Conservation (phyloP, 164 flowering plant genomes). For the Platanus orientalis region DNA sequence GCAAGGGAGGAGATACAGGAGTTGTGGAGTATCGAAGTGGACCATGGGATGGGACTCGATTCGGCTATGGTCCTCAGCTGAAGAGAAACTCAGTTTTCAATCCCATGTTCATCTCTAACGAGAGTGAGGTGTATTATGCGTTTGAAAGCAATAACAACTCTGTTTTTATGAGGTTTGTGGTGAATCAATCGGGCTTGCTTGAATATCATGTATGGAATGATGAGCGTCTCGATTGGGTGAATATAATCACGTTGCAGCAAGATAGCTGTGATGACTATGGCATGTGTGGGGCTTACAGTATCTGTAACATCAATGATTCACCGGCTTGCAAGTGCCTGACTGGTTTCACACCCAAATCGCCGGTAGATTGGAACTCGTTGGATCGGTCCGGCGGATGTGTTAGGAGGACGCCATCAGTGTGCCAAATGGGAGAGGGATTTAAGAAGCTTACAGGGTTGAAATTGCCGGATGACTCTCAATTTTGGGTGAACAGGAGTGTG, state of each 20-base stretch:
- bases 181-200: conserved; percentile 9
- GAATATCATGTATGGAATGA: conserved; percentile 11
- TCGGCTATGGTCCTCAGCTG: conserved; percentile 17
- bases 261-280: conserved; percentile 10
- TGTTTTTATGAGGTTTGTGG: conserved; percentile 5
- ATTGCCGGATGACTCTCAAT: too few species aligned
- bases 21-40: conserved; percentile 13
- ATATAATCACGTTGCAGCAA: neutral
- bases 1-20: conserved; percentile 4
- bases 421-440: too few species aligned
- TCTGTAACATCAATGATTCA: neutral
- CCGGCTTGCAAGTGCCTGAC: too few species aligned
- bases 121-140: conserved; percentile 21
- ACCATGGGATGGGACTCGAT: conserved; percentile 29
- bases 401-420: too few species aligned
- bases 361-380: too few species aligned
- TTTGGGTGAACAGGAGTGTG: too few species aligned
- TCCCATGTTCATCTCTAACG: conserved; percentile 7
- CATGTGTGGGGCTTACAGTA: conserved; percentile 1
- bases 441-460: too few species aligned
- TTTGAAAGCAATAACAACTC: neutral
- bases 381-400: too few species aligned
- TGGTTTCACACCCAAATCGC: too few species aligned
- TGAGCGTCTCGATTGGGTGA: neutral
- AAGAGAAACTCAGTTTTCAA: neutral